Base-by-base conservation (phyloP, 495 filamentous ascomycete genomes). In the Penicillium longicatenatum region DNA sequence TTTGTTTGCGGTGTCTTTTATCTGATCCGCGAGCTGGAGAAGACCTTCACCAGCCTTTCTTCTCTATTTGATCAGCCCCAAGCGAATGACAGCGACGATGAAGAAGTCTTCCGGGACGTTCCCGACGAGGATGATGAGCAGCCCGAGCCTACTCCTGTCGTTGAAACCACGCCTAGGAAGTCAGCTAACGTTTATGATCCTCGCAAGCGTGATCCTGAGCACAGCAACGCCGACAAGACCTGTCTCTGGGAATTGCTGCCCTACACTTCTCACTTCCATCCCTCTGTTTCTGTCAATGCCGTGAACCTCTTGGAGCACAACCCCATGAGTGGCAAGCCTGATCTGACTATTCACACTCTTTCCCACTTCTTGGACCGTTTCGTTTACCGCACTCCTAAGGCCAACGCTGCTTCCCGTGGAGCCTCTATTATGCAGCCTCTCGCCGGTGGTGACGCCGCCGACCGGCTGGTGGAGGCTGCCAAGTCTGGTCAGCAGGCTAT, bases 361-460 rank as follows among this genome's bases (percentile, higher is more conserved):
- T 91, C 89, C 54, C 89, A 94, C 70, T 98, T 98, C 82, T 82
- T 98, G 30, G 94, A 98, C 73, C 91, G 92, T 59, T 98, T 98
- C 71, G 91, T 94, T 20, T 98, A 97, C 78, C 87, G 91, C 42
- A 93, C 93, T 59, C 85, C 93, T 46, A 95, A 93, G 79, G 79
- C 89, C 7, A 73, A 79, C 4, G 72, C 74, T 17, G 76, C 77
- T 55, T 72, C 78, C 2, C 86, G 87, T 51, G 95, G 94, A 22
- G 74, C 82, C 31, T 96, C 91, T 4, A 94, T 98, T 69, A 98
- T 98, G 94, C 94, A 98, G 70, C 94, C 94, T 12, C 82, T 95
- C 39, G 85, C 86, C 29, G 89, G 83, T 37, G 79, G 84, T 29
- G 83, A 86, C 52, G 75, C 83, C 39, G 69, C 81, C 60, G 78